A percentile compares a stretch with the other conserved stretches of the same genome.
Evolutionary conservation across 2,329 filamentous ascomycete species (phyloP).

Genomic region (Aspergillus fijiensis): DNA sequence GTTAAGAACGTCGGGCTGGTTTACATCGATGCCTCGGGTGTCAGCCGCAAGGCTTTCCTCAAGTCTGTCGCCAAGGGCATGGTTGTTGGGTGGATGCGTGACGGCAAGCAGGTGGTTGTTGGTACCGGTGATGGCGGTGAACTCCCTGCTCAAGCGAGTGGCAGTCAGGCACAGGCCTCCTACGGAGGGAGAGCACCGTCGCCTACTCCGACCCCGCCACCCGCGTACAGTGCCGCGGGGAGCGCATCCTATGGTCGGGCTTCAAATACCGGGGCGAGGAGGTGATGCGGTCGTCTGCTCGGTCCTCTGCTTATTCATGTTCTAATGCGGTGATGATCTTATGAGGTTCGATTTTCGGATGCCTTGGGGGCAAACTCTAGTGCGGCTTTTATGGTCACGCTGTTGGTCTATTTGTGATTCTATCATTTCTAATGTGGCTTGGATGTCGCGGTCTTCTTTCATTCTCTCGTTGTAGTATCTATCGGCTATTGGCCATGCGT

Average conservation of each 20-base stretch:
- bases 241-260: constrained; percentile 36
- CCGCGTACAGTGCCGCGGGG: constrained; percentile 40
- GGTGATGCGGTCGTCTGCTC: constrained; percentile 7
- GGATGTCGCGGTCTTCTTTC: no score
- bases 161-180: constrained; percentile 18
- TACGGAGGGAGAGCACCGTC: constrained; percentile 29
- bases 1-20: constrained; percentile 96
- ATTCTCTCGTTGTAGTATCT: no score
- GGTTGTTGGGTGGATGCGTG: constrained; percentile 55
- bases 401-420: background rate
- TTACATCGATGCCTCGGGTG: constrained; percentile 94
- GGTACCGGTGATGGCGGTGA: constrained; percentile 48
- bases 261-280: constrained; percentile 34
- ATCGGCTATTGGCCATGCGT: no score
- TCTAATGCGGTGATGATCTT: background rate
- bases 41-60: constrained; percentile 82
- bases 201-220: constrained; percentile 40
- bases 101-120: constrained; percentile 50
- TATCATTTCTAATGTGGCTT: no score
- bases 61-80: constrained; percentile 97
- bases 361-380: background rate
- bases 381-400: background rate
- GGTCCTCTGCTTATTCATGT: background rate
- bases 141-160: constrained; percentile 22
- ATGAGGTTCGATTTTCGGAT: background rate